Evolutionary conservation across 1,284 basidiomycete genomes (phyloP), one percentile per base, ranked within the genome.

Genomic region (Fistulinella cinereoalba): DNA sequence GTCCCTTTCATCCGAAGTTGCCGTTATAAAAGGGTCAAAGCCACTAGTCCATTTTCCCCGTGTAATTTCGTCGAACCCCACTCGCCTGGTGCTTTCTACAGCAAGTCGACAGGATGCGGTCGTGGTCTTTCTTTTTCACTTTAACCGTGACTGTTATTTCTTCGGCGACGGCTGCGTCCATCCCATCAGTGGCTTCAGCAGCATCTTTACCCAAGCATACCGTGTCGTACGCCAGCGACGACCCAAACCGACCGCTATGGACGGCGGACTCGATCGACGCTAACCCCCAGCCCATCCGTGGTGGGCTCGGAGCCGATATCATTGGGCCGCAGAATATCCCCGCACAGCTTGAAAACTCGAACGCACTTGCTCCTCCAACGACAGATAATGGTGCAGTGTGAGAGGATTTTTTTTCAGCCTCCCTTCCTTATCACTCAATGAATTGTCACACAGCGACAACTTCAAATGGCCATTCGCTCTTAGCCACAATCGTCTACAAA

Each of bases 401-500:
- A 43, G 66, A 39, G 3, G 13, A 34, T 10, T 34, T 34, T 34
- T 13, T 34, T 12, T 7, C 21, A 18, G n/a, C 1, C 24, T 5
- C 18, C 32, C 19, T 27, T 28, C 25, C 29, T 15, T 29, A 27
- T 49, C 3, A 55, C 23, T 15, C 32, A 7, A 1, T 31, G 16
- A 3, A 10, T 36, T 7, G 8, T 18, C 8, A 40, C n/a, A 45
- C 9, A 66, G 74, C 4, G 50, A 55, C 1, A 80, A 79, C 51
- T 70, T 71, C 53, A 82, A 81, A 52, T 84, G 82, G 81, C 74
- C 80, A 0, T 79, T 83, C 51, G 63, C 75, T 45, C 59, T 80
- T 16, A 79, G 77, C 42, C 76, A 79, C 54, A 81, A 70, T 51
- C 72, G 78, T 23, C 49, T 84, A 3, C 71, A 72, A 41, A 64